Base-by-base conservation (phyloP, 176 grass and related monocot genomes). In the Pontederia crassipes region DNA sequence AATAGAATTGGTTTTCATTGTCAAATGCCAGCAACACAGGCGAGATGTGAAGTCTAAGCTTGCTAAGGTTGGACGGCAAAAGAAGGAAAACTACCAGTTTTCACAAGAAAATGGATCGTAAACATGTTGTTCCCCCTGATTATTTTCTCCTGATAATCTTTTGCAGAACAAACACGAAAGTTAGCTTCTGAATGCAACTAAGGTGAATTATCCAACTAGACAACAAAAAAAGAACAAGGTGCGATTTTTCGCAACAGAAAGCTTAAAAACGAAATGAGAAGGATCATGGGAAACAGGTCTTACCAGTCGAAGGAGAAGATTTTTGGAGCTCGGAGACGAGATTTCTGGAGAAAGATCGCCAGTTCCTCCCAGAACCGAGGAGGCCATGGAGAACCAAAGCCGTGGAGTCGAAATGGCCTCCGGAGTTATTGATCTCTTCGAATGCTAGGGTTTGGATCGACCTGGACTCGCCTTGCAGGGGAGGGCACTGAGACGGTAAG, bases 381-480 rank as follows among this genome's bases (percentile, higher is more conserved):
- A 98, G 93, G 47, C 84, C 84, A 26, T 98, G 93, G 32, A 92
- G 79, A 74, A 98, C 77, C 64, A 98, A 92, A 32, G 84, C 87
- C 11, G 93, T 89, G 77, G 81, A 75, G 64, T 81, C 74, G 50
- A 71, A 66, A 17, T 74, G 64, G 71, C 81, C 82, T 54, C 76
- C 76, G 1, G 93, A 83, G 62, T 73, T 58, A 68, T 74, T 81
- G 76, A 88, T 85, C 87, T 92, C 93, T 26, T 98, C 81, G 77
- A 85, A 92, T 5, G 87, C 81, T 61, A 98, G 84, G 74, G 93
- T 92, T 73, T 88, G 75, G 61, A 74, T 17, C 47, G 82, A 57
- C 74, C 76, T 45, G 51, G 78, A 48, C 11, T 61, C 48, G 8
- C 80, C 68, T 10, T 62, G 72, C 51, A 59, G 66, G 69, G 29